These are phyloP conservation scores for Cavenderia fasciculata DNA, from an alignment of 78 protist species.

Conservation along the genomic window DNA sequence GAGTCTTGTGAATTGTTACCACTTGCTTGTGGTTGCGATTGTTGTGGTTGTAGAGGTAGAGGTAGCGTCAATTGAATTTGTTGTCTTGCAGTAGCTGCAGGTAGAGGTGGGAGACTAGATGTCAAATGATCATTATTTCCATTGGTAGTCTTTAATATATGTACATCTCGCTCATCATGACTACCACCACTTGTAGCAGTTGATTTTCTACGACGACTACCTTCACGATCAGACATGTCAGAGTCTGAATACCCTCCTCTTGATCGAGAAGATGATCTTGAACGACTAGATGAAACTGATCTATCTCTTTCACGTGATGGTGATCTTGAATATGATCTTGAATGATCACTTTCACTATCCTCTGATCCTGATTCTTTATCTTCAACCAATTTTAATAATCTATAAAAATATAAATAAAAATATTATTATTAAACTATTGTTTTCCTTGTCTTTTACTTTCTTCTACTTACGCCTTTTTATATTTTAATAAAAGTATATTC, in stretches of 20 bases:
- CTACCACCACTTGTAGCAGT: too few relatives aligned
- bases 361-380: too few relatives aligned
- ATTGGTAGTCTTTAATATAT: not conserved
- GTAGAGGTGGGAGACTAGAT: not conserved
- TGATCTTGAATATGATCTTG: conserved; percentile 49
- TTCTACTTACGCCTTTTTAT: conserved; percentile 40
- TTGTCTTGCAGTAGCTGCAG: not conserved
- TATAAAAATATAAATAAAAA: not conserved
- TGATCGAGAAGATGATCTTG: conserved; percentile 38
- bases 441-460: not conserved
- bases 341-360: conserved; percentile 20
- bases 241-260: conserved; percentile 25
- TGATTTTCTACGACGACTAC: not conserved
- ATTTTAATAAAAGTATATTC: conserved; percentile 16
- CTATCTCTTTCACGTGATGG: conserved; percentile 2
- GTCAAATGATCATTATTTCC: not conserved
- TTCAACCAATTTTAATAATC: not conserved
- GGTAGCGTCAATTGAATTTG: not conserved
- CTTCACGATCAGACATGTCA: conserved; percentile 8
- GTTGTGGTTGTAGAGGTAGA: not conserved
- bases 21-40: not conserved
- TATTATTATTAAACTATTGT: not conserved
- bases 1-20: not conserved
- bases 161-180: not conserved
- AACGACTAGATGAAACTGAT: conserved; percentile 11